Percentiles rank a stretch among this genome's conserved stretches.
Conservation (phyloP, 345 rosid genomes). For the Gossypium turneri region DNA sequence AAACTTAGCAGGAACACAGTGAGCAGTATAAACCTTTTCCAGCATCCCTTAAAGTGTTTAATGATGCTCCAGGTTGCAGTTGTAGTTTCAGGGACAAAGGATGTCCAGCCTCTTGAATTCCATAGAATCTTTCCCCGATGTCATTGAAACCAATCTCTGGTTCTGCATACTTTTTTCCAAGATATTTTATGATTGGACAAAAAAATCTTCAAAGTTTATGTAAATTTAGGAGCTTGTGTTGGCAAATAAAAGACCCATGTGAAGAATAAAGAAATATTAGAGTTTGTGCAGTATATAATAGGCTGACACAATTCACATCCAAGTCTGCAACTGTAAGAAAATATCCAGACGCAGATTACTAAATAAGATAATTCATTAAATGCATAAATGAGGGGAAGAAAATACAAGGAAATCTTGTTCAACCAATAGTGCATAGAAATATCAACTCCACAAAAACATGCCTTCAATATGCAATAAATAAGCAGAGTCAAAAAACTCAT, state of each 20-base stretch:
- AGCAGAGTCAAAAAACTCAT: neutral
- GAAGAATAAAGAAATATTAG: slow-evolving; percentile 3
- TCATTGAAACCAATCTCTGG: slow-evolving; percentile 27
- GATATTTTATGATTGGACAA: neutral
- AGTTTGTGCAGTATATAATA: neutral
- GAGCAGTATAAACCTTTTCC: slow-evolving; percentile 32
- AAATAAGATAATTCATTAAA: neutral
- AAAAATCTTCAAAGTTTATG: neutral
- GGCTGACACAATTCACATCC: neutral
- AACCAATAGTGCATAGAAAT: neutral
- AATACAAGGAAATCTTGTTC: neutral
- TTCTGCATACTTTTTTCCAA: slow-evolving; percentile 33
- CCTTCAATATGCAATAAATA: neutral
- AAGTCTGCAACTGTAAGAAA: slow-evolving; percentile 8
- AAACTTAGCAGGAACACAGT: slow-evolving; percentile 7
- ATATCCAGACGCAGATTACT: neutral
- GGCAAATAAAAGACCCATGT: neutral
- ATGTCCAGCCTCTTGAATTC: slow-evolving; percentile 20
- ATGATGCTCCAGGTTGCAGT: slow-evolving; percentile 17
- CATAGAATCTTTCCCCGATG: slow-evolving; percentile 19
- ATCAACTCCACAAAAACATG: neutral
- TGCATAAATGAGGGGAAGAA: neutral
- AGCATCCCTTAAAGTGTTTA: slow-evolving; percentile 22
- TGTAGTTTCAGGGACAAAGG: no score
- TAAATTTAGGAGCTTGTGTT: neutral